These are phyloP conservation scores for Hsuehochloa calcarea DNA, from an alignment of 176 grass and related monocot species.

Conservation along the genomic window DNA sequence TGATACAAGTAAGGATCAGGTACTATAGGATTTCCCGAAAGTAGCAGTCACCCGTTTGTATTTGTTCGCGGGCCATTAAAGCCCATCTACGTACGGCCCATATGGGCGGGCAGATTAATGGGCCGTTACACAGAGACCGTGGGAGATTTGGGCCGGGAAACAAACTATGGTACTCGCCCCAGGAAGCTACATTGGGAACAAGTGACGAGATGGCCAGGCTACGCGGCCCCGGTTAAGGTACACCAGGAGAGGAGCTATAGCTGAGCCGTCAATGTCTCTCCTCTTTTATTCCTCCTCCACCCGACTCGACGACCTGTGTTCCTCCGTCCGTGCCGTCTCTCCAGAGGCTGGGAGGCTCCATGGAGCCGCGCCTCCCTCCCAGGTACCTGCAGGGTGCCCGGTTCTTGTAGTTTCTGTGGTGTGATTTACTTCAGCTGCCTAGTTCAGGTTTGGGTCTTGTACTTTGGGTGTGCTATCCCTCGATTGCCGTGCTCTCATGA, in stretches of 20 bases:
- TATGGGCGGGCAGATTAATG: background rate
- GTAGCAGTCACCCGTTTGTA: no score
- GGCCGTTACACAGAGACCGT: no score
- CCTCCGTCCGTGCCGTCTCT: slow-evolving; percentile 6
- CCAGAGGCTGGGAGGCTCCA: slow-evolving; percentile 1
- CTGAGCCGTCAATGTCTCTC: slow-evolving; percentile 39
- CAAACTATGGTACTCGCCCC: background rate
- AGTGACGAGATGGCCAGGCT: background rate
- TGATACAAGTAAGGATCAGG: no score
- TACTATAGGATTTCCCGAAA: no score
- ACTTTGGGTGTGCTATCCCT: background rate
- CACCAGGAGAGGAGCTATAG: background rate
- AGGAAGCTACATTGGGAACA: background rate
- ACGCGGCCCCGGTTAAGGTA: slow-evolving; percentile 3
- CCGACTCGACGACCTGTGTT: slow-evolving; percentile 13
- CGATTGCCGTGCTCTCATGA: background rate
- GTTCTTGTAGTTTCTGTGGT: background rate
- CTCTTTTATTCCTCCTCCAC: slow-evolving; percentile 24
- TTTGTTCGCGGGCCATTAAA: background rate
- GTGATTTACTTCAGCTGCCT: background rate
- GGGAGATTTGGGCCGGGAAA: background rate
- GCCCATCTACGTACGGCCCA: no score
- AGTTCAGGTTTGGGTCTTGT: background rate
- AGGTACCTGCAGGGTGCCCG: background rate
- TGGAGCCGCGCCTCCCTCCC: background rate